Base-by-base conservation (phyloP, 1,139 yeast genomes). In the Debaryomyces sp. region DNA sequence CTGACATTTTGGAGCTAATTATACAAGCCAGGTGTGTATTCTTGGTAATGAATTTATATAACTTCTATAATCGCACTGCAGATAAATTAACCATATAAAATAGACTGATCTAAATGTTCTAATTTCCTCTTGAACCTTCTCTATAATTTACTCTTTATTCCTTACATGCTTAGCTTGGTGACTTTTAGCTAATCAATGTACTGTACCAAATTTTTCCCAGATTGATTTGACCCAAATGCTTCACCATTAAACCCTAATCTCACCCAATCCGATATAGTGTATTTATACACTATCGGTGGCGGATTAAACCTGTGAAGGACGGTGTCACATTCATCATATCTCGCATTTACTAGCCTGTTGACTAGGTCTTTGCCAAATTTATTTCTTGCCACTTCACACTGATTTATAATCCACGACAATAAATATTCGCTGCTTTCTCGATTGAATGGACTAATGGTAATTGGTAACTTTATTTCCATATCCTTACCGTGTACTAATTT, bases 391-490 rank as follows among this genome's bases (percentile, higher is more conserved):
- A 66, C 52, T 37, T 76, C 80, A 52, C 81, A 78, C 59, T 84
- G 87, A 44, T 71, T 70, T 54, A 74, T 60, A n/a, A 84, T 81
- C 78, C 81, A 82, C 60, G 63, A 73, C 55, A 73, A 67, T 42
- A 77, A 62, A 57, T 73, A 74, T 48, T 65, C 75, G 48, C 80
- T 77, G 59, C 70, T 74, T 18, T 49, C 58, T 47, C 75, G 67
- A 62, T 84, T 82, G 64, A 66, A 78, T 1, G 86, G 84, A 44
- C 85, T 70, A 0, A 84, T 72, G 0, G 79, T 79, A 3, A 84
- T 64, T 1, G 87, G 87, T n/a, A 82, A 70, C 21, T 70, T 61
- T 6, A 80, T 63, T 40, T 73, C 81, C 50, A 79, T 68, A 53
- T 79, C 81, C 54, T 78, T 78, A 5, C 78, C 78, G 47, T 75